Evolutionary conservation across 306 rosid genomes (phyloP), one percentile per base, ranked within the genome.

Genomic region (Cucurbita maxima): DNA sequence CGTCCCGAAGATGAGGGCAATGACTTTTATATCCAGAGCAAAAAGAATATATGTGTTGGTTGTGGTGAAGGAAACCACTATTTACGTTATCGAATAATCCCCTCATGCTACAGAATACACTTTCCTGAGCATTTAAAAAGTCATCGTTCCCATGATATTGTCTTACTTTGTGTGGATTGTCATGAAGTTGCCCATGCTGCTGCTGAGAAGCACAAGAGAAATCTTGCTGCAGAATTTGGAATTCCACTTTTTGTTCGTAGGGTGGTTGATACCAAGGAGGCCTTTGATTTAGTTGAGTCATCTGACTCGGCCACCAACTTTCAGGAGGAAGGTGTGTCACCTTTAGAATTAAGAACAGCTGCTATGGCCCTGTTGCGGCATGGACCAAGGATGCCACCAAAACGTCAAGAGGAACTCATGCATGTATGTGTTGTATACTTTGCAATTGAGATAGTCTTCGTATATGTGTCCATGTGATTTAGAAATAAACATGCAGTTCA

Each of bases 1-100:
- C 99, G 95, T 30, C 99, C 99, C 11, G 99, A 91, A 84, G 99
- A 94, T 10, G 97, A 94, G 86, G 99, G 77, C 79, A 94, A 90
- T 78, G 97, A 91, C 72, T 94, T 94, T 73, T 94, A 90, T 75
- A 84, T 94, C 82, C 97, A 89, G 76, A 94, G 97, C 73, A 94
- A 94, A 87, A 89, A 81, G 84, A 94, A 94, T 77, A 85, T 90
- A 79, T 94, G 99, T 78, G 99, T 94, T 61, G 92, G 99, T n/a
- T 94, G 97, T 58, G 96, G 99, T 41, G 91, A 94, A 87, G 87
- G 95, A 83, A 89, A 80, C 40, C 97, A 94, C 87, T 90, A 94
- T 77, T 86, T 94, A 41, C 88, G 99, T 47, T 94, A 94, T 82
- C 85, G 96, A 61, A 91, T 94, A 66, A 91, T 94, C 83, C 99